phyloP scores from a whole-genome alignment of 2,329 filamentous ascomycete species.

The Fusarium temperatum region DNA sequence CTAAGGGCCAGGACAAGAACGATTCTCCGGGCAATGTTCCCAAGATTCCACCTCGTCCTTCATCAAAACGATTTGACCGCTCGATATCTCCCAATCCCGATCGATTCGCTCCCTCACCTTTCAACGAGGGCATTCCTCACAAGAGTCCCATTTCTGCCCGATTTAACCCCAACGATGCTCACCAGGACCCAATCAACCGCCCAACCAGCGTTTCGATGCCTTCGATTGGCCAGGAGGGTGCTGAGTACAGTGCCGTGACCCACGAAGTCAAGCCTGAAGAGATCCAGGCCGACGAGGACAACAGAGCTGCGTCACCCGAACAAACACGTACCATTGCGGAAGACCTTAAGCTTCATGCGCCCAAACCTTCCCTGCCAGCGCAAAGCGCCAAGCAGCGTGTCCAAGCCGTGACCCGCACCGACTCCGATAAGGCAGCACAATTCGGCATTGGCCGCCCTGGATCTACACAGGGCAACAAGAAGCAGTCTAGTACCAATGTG shows the following conservation, averaged over 20 bases:
- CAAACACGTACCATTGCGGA: conserved; percentile 82
- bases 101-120: conserved; percentile 84
- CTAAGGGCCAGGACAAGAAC: conserved; percentile 59
- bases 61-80: conserved; percentile 75
- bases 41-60: conserved; percentile 81
- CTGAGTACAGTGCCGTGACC: conserved; percentile 76
- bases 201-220: conserved; percentile 84
- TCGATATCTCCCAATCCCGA: conserved; percentile 80
- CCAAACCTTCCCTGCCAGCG: conserved; percentile 84
- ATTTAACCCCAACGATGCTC: conserved; percentile 49
- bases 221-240: conserved; percentile 87
- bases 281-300: conserved; percentile 53
- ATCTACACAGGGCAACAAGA: conserved; percentile 64
- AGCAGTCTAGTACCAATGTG: conserved; percentile 70
- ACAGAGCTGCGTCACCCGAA: conserved; percentile 62
- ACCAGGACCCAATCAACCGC: conserved; percentile 61
- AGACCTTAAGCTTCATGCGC: conserved; percentile 87
- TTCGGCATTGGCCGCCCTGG: conserved; percentile 79
- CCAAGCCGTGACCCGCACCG: conserved; percentile 85
- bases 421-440: conserved; percentile 86
- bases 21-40: conserved; percentile 56
- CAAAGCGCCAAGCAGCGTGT: conserved; percentile 86
- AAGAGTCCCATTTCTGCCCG: conserved; percentile 54
- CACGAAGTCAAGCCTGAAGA: conserved; percentile 52
- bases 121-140: conserved; percentile 74